A percentile compares a stretch with the other conserved stretches of the same genome.
phyloP scores from a whole-genome alignment of 805 yeast genomes.

The Myxozyma monticola region DNA sequence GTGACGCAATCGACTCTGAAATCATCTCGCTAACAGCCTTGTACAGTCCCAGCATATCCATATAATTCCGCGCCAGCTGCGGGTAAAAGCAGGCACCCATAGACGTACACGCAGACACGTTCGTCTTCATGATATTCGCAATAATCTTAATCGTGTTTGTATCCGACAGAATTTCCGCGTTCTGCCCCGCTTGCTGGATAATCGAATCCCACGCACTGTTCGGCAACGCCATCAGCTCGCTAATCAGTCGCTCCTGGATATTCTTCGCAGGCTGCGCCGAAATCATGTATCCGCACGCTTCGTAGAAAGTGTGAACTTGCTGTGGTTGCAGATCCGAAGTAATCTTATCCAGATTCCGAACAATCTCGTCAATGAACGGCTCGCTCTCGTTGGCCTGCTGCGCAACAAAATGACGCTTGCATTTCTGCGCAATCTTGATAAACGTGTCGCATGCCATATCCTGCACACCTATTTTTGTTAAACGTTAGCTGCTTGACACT shows the following conservation, averaged over 20 bases:
- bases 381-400: slow-evolving; percentile 81
- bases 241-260: slow-evolving; percentile 67
- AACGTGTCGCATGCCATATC: slow-evolving; percentile 99
- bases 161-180: slow-evolving; percentile 65
- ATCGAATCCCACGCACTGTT: slow-evolving; percentile 93
- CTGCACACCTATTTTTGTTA: slow-evolving; percentile 71
- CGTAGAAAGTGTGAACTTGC: slow-evolving; percentile 96
- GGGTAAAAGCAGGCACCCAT: slow-evolving; percentile 88
- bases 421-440: slow-evolving; percentile 90
- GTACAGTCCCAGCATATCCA: slow-evolving; percentile 86
- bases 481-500: not conserved
- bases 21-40: slow-evolving; percentile 86
- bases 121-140: slow-evolving; percentile 91
- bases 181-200: slow-evolving; percentile 78
- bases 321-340: slow-evolving; percentile 94
- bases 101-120: slow-evolving; percentile 91
- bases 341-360: slow-evolving; percentile 74
- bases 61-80: slow-evolving; percentile 82
- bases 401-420: slow-evolving; percentile 92
- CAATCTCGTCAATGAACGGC: slow-evolving; percentile 90
- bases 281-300: slow-evolving; percentile 92
- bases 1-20: slow-evolving; percentile 71
- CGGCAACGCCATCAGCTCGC: slow-evolving; percentile 85
- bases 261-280: slow-evolving; percentile 77
- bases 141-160: slow-evolving; percentile 87